Evolutionary conservation across 176 grass and related monocot species (phyloP), one percentile per base, ranked within the genome.

Genomic region (Ampelocalamus luodianensis): DNA sequence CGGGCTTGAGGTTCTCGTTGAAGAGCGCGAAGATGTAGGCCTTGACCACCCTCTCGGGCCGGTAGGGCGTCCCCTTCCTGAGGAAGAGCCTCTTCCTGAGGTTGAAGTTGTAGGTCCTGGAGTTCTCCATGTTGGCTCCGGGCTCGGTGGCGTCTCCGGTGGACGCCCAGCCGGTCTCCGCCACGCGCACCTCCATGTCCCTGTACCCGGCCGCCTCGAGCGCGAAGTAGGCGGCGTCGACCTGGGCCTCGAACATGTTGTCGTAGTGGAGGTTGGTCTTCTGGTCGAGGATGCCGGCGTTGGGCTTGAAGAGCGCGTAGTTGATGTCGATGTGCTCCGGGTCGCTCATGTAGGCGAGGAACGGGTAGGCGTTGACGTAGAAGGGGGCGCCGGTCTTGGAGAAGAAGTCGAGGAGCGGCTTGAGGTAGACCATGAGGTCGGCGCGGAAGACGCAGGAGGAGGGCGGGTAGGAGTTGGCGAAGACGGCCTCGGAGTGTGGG

Each of bases 231-330:
- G 91, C 88, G 24, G 96, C 96, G 91, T 99, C 96, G 13, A 99
- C 68, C 86, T 99, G 96, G 0, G 96, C 96, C 58, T 96, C 96
- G 85, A 94, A 96, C 96, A 99, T 94, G 96, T 91, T 99, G 84
- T 94, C 77, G 68, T 99, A 99, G 63, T 89, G 91, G 22, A 99
- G 72, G 27, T 78, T 85, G 7, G 96, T 96, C 82, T 96, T 95
- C 65, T 39, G 72, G 86, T 99, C 96, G 6, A 51, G 76, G 74
- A 95, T 64, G 50, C 96, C 96, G 46, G 88, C 17, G 82, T 96
- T 99, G n/a, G 80, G 68, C 81, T 92, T 80, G 65, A 95, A 94
- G 36, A 99, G 93, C 23, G 93, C 93, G 79, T 96, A 99, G 66
- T 94, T 96, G 29, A 99, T 67, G 65, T 95, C 90, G 66, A 96